Conservation (phyloP, 2,329 filamentous ascomycete species). For the Xylaria sp. region DNA sequence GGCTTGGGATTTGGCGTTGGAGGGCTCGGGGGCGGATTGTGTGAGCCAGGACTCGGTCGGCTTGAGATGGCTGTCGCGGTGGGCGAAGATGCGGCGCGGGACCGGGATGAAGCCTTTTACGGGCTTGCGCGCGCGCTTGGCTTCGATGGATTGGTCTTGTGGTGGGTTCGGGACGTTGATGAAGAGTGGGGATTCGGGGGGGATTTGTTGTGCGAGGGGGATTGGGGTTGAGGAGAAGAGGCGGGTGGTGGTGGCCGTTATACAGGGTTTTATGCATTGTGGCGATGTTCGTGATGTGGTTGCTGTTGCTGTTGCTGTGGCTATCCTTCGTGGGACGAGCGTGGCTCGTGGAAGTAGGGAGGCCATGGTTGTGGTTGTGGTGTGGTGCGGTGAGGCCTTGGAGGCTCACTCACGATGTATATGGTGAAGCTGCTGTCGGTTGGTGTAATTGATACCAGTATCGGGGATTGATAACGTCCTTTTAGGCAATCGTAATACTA, state of each 20-base stretch:
- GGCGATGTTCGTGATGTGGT: no score
- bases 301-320: conserved; percentile 26
- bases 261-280: conserved; percentile 20
- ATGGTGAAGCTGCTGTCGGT: background rate
- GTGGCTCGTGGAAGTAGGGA: conserved; percentile 19
- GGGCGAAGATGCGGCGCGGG: conserved; percentile 79
- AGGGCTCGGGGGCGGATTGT: conserved; percentile 62
- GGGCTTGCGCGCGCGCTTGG: conserved; percentile 47
- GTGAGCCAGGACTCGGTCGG: conserved; percentile 64
- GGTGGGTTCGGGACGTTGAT: conserved; percentile 79
- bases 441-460: no score
- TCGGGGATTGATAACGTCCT: no score
- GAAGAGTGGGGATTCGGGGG: conserved; percentile 86
- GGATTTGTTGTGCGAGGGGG: conserved; percentile 57
- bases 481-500: no score
- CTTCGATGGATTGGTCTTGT: conserved; percentile 63
- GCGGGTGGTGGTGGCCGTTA: conserved; percentile 41
- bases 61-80: conserved; percentile 64
- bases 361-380: conserved; percentile 25
- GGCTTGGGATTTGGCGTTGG: conserved; percentile 43
- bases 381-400: background rate
- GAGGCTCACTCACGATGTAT: conserved; percentile 11
- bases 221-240: conserved; percentile 54
- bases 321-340: conserved; percentile 19
- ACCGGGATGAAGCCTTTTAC: conserved; percentile 83